Conservation (phyloP, 768 basidiomycete species). For the Xanthoconium stramineum region DNA sequence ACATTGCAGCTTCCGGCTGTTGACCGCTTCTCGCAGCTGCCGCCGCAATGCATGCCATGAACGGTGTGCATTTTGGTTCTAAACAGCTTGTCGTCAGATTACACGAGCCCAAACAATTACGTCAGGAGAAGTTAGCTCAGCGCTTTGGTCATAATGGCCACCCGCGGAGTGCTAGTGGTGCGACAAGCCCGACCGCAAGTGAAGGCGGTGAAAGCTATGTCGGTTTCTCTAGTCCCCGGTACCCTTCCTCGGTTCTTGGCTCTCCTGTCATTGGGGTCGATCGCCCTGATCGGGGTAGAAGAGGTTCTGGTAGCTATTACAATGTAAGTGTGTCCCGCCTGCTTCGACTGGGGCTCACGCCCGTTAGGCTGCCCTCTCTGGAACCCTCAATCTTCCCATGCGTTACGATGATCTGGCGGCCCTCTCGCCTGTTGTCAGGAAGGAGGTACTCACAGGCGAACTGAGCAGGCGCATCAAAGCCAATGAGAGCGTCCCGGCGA, state of each 20-base stretch:
- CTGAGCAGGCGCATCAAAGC: constrained; percentile 69
- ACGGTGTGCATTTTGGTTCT: constrained; percentile 63
- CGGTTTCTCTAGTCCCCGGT: constrained; percentile 74
- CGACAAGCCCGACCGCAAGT: constrained; percentile 80
- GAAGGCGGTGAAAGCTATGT: constrained; percentile 75
- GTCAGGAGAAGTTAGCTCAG: constrained; percentile 84
- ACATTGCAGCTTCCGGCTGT: neutral
- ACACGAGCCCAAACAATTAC: constrained; percentile 89
- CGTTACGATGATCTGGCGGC: constrained; percentile 82
- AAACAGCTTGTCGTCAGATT: constrained; percentile 84
- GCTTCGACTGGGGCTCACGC: constrained; percentile 3
- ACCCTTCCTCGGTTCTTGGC: constrained; percentile 45
- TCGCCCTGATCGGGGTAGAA: constrained; percentile 60
- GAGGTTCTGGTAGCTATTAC: constrained; percentile 86
- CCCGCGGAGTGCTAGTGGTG: constrained; percentile 76
- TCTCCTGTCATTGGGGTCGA: constrained; percentile 58
- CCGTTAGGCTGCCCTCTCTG: constrained; percentile 71
- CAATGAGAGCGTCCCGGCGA: constrained; percentile 47
- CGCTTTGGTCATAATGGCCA: constrained; percentile 80
- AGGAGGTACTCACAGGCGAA: constrained; percentile 82
- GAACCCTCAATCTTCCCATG: constrained; percentile 78
- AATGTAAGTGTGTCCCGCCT: constrained; percentile 46
- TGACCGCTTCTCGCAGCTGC: constrained; percentile 45
- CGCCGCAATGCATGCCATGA: constrained; percentile 77
- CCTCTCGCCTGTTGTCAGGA: constrained; percentile 83